Percentiles rank a stretch among this genome's conserved stretches.
Conservation (phyloP, 257 asterid species). For the Solanum stenotomum region DNA sequence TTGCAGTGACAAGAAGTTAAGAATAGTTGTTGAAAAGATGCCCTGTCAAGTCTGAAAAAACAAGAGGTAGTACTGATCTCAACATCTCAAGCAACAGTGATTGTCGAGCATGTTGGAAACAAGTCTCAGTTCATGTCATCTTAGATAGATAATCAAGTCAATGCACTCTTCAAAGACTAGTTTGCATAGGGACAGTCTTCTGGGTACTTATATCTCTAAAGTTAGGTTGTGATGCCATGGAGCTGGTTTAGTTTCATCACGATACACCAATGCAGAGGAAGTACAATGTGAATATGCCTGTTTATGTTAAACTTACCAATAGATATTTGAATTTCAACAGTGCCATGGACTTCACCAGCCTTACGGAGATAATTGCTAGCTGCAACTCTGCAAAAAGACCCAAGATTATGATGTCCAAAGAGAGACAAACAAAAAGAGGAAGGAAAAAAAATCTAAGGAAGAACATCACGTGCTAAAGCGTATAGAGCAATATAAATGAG, state of each 20-base stretch:
- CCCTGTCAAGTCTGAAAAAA: neutral
- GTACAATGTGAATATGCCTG: neutral
- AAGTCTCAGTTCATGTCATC: neutral
- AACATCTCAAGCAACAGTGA: neutral
- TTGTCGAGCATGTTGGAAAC: neutral
- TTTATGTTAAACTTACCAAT: conserved; percentile 38
- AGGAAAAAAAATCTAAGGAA: neutral
- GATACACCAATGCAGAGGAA: neutral
- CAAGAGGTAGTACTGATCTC: neutral
- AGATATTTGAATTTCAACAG: conserved; percentile 60
- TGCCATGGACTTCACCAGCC: conserved; percentile 72
- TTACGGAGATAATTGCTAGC: conserved; percentile 71
- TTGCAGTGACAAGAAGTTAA: neutral
- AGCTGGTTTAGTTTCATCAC: neutral
- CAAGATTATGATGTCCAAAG: neutral
- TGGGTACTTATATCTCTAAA: neutral
- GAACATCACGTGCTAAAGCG: neutral
- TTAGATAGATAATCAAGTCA: neutral
- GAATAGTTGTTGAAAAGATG: neutral
- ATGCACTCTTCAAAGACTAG: neutral
- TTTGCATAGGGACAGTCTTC: neutral
- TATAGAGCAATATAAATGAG: neutral
- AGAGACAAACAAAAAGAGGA: neutral
- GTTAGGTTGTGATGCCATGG: neutral
- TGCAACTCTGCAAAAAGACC: conserved; percentile 39